Evolutionary conservation across 805 yeast species (phyloP), one percentile per base, ranked within the genome.

Genomic region (Candida piceae): DNA sequence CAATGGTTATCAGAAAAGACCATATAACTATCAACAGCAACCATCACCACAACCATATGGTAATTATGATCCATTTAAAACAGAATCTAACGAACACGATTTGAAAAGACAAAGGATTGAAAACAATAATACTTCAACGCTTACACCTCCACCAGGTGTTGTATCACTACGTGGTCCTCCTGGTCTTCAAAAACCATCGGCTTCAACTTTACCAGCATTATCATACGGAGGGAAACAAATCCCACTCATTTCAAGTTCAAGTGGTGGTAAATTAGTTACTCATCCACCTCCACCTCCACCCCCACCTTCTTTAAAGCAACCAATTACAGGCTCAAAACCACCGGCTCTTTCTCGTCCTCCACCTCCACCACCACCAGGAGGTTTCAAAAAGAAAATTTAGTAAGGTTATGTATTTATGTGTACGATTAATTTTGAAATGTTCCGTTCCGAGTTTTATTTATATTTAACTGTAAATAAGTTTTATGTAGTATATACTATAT

Each of bases 231-330:
- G 13, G 6, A 7, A 12, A 7, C 9, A 24, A 5, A 10, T 9
- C 6, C 26, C 7, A 24, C 9, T 9, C 12, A 12, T 24, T 7
- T 9, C 26, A 9, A 12, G 13, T 9, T n/a, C n/a, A n/a, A n/a
- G n/a, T n/a, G 13, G 13, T 24, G 12, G 13, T 13, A 24, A 26
- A 26, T 13, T n/a, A 13, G 38, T 31, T 15, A 26, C 34, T 11
- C 41, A 39, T 5, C 44, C 40, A 12, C 47, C 41, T 18, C 41
- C 42, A 18, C 41, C 38, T n/a, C 42, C 42, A 25, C 45, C 40
- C 22, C 9, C 22, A 20, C n/a, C n/a, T 20, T 20, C 6, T 9
- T 7, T 9, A 15, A 26, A 26, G 10, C 17, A 10, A n/a, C 13
- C 16, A 13, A 26, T 13, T 15, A 6, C 10, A 7, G 29, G 17